Base-by-base conservation (phyloP, 1,139 yeast genomes). In the Citeromyces siamensis region DNA sequence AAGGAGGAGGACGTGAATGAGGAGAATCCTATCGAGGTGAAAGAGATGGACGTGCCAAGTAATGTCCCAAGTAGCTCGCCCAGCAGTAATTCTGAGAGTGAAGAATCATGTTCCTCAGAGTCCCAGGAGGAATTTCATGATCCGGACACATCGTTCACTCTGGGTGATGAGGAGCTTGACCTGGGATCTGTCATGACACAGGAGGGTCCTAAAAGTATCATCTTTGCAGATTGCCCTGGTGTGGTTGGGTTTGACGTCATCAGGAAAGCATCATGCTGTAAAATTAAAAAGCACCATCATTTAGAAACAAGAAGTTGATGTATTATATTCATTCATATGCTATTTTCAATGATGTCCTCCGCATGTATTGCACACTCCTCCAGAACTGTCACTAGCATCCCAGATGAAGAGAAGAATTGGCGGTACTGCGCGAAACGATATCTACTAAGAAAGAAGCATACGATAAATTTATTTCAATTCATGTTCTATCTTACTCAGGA, bases 401-500 rank as follows among this genome's bases (percentile, higher is more conserved):
- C n/a, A n/a, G n/a, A n/a, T n/a, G n/a, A n/a, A n/a, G n/a, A n/a
- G n/a, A n/a, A n/a, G n/a, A n/a, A n/a, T n/a, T n/a, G n/a, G n/a
- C n/a, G n/a, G n/a, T n/a, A n/a, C n/a, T n/a, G n/a, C n/a, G n/a
- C n/a, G n/a, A n/a, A n/a, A n/a, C n/a, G n/a, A n/a, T n/a, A n/a
- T n/a, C n/a, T n/a, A n/a, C n/a, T n/a, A n/a, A n/a, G n/a, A n/a
- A n/a, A n/a, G n/a, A n/a, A n/a, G n/a, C n/a, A n/a, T n/a, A n/a
- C n/a, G n/a, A n/a, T n/a, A n/a, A n/a, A n/a, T n/a, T n/a, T 17
- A 17, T 10, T 36, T 18, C 32, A 37, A 14, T 3, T 38, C 37
- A 19, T 39, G 36, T 32, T 71, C 78, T 59, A 68, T 68, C 37
- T 58, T 55, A 18, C 75, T 68, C 45, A 71, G 55, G 53, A 71